Percentiles rank a stretch among this genome's conserved stretches.
Conservation (phyloP, 148 eudicot genomes). For the Fagopyrum tataricum region DNA sequence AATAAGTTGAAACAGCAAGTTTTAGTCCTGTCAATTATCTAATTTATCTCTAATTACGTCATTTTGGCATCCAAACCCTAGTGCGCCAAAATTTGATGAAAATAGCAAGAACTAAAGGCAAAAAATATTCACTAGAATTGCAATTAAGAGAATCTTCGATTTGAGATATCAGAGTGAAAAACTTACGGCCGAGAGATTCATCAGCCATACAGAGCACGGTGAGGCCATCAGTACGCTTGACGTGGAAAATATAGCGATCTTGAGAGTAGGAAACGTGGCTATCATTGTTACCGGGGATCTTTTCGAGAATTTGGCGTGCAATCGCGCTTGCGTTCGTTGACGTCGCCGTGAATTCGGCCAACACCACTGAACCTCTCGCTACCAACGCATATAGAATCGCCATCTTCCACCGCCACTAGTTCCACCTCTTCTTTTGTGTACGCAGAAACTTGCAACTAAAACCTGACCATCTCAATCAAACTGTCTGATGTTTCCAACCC, state of each 20-base stretch:
- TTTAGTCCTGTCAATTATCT: not conserved
- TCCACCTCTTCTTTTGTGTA: not conserved
- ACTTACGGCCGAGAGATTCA: conserved; percentile 65
- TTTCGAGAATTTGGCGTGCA: conserved; percentile 76
- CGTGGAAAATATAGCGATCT: conserved; percentile 87
- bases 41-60: not conserved
- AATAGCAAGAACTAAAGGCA: not conserved
- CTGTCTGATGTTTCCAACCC: not conserved
- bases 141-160: not conserved
- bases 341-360: conserved; percentile 71
- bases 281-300: conserved; percentile 58
- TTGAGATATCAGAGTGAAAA: not conserved
- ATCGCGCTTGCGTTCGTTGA: conserved; percentile 76
- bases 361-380: conserved; percentile 80
- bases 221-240: conserved; percentile 83
- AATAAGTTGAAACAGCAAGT: not conserved
- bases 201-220: conserved; percentile 96
- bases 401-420: conserved; percentile 27
- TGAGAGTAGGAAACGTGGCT: conserved; percentile 80
- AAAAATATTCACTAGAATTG: not conserved
- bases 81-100: not conserved
- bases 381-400: conserved; percentile 77
- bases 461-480: conserved; percentile 7
- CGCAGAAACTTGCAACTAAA: not conserved
- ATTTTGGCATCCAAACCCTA: not conserved